phyloP scores from a whole-genome alignment of 2,329 filamentous ascomycete genomes.

The Cercospora sojina region DNA sequence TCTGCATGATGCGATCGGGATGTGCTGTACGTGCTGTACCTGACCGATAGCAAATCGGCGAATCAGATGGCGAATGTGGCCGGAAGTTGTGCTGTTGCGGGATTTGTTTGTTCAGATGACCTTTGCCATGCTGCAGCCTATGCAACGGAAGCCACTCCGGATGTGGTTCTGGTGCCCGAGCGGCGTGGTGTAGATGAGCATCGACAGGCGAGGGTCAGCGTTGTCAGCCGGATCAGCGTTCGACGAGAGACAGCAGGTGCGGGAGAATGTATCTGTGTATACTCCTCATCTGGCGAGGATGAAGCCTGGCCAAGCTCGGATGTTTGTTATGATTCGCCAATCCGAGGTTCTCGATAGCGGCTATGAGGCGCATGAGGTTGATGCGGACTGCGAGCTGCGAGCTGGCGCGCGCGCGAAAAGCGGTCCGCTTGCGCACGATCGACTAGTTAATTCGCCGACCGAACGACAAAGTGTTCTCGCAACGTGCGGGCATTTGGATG shows the following conservation, averaged over 20 bases:
- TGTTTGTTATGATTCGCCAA: background rate
- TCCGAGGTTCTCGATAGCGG: conserved; percentile 2
- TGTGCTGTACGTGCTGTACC: background rate
- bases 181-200: background rate
- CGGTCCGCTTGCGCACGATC: conserved; percentile 1
- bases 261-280: background rate
- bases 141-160: background rate
- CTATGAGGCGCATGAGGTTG: background rate
- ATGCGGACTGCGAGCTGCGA: background rate
- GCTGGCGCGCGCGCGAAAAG: conserved; percentile 3
- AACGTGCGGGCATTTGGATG: background rate
- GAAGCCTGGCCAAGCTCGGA: background rate
- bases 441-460: conserved; percentile 10
- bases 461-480: background rate
- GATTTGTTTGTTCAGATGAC: background rate
- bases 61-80: background rate
- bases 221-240: background rate
- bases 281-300: background rate
- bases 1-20: background rate
- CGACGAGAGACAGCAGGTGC: background rate
- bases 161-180: background rate
- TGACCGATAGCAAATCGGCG: background rate
- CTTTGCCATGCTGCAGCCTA: background rate
- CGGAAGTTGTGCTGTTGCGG: background rate
- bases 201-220: background rate